Base-by-base conservation (phyloP, 495 filamentous ascomycete species). In the Aspergillus conjunctus region DNA sequence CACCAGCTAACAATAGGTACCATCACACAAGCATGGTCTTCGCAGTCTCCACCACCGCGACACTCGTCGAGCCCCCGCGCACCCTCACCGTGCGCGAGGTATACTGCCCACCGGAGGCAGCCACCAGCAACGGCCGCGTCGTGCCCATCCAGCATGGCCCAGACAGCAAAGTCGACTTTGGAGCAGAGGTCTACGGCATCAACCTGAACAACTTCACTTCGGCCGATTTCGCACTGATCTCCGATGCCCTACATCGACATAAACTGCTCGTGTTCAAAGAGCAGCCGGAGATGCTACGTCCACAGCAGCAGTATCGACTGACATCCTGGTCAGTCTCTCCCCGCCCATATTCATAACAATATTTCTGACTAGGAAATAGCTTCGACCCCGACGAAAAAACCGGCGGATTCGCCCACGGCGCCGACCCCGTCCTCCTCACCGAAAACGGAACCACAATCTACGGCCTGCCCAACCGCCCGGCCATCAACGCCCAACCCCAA, bases 401-500 rank as follows among this genome's bases (percentile, higher is more conserved):
- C 15, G 53, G 53, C 17, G 53, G 53, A 18, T 55, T 55, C 53
- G 53, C 53, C 12, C 53, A 55, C 37, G 53, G 53, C 53, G 18
- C 53, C 4, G 53, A 55, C 53, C 53, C 53, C 3, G 18, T 55
- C 53, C 53, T 55, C 37, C 39, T 55, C 4, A 15, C 18, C 53
- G 20, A 44, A 15, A 55, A 44, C 21, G 53, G 53, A 22, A 18
- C 31, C 5, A 55, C 37, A 4, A 55, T 55, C 53, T 55, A 55
- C 53, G 53, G 53, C 20, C 53, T 55, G 1, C 53, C 53, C 20
- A 55, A 55, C 39, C 9, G 53, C n/a, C 53, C 53, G 8, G 53
- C 53, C 53, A 55, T 55, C 15, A 55, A 55, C 53, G 53, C 37
- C 12, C 53, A 55, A 45, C 53, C 53, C 12, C 53, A 55, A 44